phyloP scores from a whole-genome alignment of 2,329 filamentous ascomycete species.

The Exophiala dermatitidis region DNA sequence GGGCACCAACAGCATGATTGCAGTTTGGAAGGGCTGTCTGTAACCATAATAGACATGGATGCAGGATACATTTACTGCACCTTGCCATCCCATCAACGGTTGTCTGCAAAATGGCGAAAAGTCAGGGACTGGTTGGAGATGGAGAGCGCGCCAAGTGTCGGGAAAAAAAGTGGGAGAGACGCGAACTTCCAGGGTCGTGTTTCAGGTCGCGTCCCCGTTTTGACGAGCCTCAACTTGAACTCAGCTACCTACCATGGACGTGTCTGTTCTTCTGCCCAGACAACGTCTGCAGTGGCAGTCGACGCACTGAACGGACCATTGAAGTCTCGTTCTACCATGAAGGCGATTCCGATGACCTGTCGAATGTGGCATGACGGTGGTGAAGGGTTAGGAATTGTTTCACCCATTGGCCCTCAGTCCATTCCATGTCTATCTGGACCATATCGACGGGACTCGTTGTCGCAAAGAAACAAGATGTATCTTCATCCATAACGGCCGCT shows the following conservation, averaged over 20 bases:
- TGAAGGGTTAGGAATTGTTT: constrained; percentile 12
- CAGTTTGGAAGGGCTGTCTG: too few species aligned
- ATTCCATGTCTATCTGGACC: constrained; percentile 3
- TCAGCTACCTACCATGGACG: not conserved
- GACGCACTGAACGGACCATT: not conserved
- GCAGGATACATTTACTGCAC: too few species aligned
- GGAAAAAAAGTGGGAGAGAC: not conserved
- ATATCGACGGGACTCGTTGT: not conserved
- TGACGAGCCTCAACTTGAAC: not conserved
- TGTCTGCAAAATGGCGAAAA: not conserved
- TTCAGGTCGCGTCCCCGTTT: constrained; percentile 4
- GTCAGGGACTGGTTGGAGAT: not conserved
- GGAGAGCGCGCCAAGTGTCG: not conserved
- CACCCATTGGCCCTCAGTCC: constrained; percentile 6
- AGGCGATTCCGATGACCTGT: constrained; percentile 11
- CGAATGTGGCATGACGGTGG: not conserved
- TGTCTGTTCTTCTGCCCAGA: not conserved
- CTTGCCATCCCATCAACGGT: not conserved
- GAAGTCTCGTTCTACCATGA: not conserved
- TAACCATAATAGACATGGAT: too few species aligned
- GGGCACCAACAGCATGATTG: too few species aligned
- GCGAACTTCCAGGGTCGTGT: not conserved
- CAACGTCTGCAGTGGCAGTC: not conserved
- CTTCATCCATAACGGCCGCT: constrained; percentile 1
- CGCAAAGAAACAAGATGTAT: not conserved